Base-by-base conservation (phyloP, 169 alveolate species). In the Perkinsus chesapeaki region DNA sequence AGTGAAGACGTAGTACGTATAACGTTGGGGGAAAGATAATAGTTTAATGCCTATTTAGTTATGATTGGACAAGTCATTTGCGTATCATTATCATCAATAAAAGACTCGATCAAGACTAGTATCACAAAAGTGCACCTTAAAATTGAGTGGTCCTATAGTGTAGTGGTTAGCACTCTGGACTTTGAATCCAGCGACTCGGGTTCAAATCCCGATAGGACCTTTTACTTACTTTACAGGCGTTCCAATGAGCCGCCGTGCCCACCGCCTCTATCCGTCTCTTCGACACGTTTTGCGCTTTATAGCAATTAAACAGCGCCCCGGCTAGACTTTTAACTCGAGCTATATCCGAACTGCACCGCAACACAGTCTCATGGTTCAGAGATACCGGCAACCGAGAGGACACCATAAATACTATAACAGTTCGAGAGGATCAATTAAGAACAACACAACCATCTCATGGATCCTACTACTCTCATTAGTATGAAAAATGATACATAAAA, bases 161-260 rank as follows among this genome's bases (percentile, higher is more conserved):
- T 60, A 60, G 82, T 60, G 82, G 82, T 60, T 60, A 60, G 82
- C 82, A 60, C 82, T 60, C 82, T 60, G 82, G 82, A 60, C 82
- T 60, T 60, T 60, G 82, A 60, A 60, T 60, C 82, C 82, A 60
- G 82, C 82, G 82, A 60, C 82, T 60, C 82, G 82, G 82, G 82
- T 60, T 60, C 82, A 16, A 60, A 60, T 60, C 82, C 82, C 82
- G 82, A 60, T 60, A 60, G 82, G 82, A 60, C 82, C 82, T 60
- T 60, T 23, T 23, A 20, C 72, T 47, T 10, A 60, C 82, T 34
- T 60, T 60, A 34, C 82, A 60, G 12, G 31, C 82, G 82, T 60
- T 60, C 82, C 82, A 60, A 60, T 60, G 36, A 27, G 82, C 31
- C 60, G 16, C 5, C 5, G 60, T 43, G 16, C 60, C 60, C 23